Conservation (phyloP, 352 stramenopile genomes). For the Pythium myriotylum region DNA sequence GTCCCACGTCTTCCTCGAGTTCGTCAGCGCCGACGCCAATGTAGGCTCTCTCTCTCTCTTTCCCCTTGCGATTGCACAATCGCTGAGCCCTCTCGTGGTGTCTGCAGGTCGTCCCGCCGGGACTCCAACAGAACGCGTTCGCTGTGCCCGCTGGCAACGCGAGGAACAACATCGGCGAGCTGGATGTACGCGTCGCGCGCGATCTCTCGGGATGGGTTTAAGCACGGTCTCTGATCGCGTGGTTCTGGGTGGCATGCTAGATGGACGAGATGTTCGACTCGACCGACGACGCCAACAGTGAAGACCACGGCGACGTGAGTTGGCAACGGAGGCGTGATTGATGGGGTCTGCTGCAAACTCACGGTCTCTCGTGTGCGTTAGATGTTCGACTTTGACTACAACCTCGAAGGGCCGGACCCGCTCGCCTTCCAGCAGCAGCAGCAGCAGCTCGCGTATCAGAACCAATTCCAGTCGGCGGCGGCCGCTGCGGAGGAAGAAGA, state of each 20-base stretch:
- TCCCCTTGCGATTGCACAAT: too few relatives aligned
- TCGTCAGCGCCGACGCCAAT: constrained; percentile 80
- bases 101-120: constrained; percentile 41
- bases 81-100: too few relatives aligned
- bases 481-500: constrained; percentile 37
- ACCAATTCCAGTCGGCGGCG: constrained; percentile 40
- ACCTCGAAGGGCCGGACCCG: constrained; percentile 48
- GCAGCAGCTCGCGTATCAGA: constrained; percentile 46
- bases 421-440: constrained; percentile 41
- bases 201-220: too few relatives aligned
- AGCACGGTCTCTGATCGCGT: too few relatives aligned
- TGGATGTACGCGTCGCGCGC: constrained; percentile 51
- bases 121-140: constrained; percentile 34
- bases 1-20: constrained; percentile 84
- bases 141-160: constrained; percentile 13
- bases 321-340: constrained; percentile 10
- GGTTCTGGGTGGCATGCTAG: constrained; percentile 20
- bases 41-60: too few relatives aligned
- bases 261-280: constrained; percentile 86
- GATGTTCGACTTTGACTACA: constrained; percentile 81
- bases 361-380: too few relatives aligned
- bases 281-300: constrained; percentile 61
- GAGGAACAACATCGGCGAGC: constrained; percentile 72
- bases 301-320: constrained; percentile 60
- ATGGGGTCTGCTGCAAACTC: too few relatives aligned